These are phyloP conservation scores for Miamiensis avidus DNA, from an alignment of 169 alveolate species.

Conservation along the genomic window DNA sequence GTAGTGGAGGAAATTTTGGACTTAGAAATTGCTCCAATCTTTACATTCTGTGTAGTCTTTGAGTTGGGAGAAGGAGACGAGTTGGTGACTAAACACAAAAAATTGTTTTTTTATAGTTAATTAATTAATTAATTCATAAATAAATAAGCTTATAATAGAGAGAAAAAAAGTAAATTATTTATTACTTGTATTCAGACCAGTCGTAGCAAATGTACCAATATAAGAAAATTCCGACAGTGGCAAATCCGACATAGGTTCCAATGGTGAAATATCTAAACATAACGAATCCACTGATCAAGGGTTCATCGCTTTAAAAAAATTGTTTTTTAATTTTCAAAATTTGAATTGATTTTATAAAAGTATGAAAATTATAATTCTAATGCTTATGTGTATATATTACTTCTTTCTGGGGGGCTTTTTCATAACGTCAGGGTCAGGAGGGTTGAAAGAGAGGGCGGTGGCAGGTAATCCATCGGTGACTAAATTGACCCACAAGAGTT, in stretches of 20 bases:
- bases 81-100: slow-evolving; percentile 91
- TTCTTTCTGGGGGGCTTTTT: slow-evolving; percentile 94
- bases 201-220: slow-evolving; percentile 93
- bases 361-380: too few relatives aligned
- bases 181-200: slow-evolving; percentile 38
- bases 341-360: too few relatives aligned
- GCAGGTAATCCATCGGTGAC: slow-evolving; percentile 99
- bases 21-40: slow-evolving; percentile 88
- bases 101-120: background rate
- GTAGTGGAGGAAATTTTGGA: slow-evolving; percentile 81
- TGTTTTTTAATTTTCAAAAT: too few relatives aligned
- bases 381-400: too few relatives aligned
- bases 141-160: background rate
- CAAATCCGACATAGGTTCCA: slow-evolving; percentile 98
- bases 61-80: slow-evolving; percentile 90
- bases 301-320: slow-evolving; percentile 87
- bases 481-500: slow-evolving; percentile 99
- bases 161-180: background rate
- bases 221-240: slow-evolving; percentile 97
- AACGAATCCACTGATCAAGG: slow-evolving; percentile 93
- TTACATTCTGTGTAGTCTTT: slow-evolving; percentile 91
- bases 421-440: slow-evolving; percentile 99
- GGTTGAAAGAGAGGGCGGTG: slow-evolving; percentile 98
- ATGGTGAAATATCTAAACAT: slow-evolving; percentile 93
- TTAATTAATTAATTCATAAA: background rate